These are phyloP conservation scores for Thoreauomyces humboldtii DNA, from an alignment of 192 early-diverging fungal species.

Conservation along the genomic window DNA sequence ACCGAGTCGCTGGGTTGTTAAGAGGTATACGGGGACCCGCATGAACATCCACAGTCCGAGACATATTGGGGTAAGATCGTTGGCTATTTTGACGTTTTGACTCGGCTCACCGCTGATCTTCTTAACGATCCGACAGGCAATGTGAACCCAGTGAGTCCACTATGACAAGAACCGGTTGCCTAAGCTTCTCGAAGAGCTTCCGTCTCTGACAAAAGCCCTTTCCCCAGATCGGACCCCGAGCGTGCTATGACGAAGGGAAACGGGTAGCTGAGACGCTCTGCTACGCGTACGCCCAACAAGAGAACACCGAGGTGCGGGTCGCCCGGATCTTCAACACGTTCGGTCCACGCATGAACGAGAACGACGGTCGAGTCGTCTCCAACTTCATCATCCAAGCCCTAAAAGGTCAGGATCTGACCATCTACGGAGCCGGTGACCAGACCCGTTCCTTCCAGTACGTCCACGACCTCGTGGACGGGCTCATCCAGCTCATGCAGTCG, in stretches of 20 bases:
- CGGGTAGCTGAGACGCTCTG: slow-evolving; percentile 80
- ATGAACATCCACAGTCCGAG: slow-evolving; percentile 81
- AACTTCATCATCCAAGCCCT: slow-evolving; percentile 86
- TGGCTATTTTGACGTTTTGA: slow-evolving; percentile 31
- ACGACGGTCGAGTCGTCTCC: slow-evolving; percentile 80
- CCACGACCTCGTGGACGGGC: slow-evolving; percentile 78
- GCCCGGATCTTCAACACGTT: slow-evolving; percentile 78
- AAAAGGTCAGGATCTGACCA: slow-evolving; percentile 68
- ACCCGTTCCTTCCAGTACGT: slow-evolving; percentile 85
- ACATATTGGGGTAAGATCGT: slow-evolving; percentile 77
- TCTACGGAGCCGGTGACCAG: slow-evolving; percentile 78
- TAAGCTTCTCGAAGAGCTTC: too few relatives aligned
- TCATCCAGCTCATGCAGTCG: slow-evolving; percentile 74
- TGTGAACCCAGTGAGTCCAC: slow-evolving; percentile 2
- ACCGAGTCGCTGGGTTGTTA: slow-evolving; percentile 31
- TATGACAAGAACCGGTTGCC: too few relatives aligned
- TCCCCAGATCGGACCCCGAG: slow-evolving; percentile 68
- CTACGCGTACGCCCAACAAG: slow-evolving; percentile 73
- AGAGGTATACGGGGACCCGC: slow-evolving; percentile 86
- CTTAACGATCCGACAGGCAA: not conserved
- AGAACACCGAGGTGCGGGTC: slow-evolving; percentile 73
- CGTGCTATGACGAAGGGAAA: slow-evolving; percentile 87
- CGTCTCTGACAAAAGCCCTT: too few relatives aligned
- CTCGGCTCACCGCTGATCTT: not conserved
- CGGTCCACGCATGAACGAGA: slow-evolving; percentile 80